phyloP scores from a whole-genome alignment of 1,139 yeast species.

The Petasospora fabianii region DNA sequence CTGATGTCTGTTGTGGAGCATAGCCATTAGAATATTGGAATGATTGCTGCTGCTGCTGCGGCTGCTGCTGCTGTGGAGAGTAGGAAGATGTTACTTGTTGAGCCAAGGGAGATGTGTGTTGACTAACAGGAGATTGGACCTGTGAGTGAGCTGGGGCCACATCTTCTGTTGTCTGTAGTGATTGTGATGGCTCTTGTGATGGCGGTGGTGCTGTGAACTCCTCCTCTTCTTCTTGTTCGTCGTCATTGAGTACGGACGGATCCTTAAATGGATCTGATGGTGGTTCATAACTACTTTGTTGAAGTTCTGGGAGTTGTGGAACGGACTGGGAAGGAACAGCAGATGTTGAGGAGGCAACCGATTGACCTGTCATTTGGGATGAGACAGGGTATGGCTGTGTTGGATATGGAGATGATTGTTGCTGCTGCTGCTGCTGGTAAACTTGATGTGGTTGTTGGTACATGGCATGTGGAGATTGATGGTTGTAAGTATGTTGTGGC shows the following conservation, averaged over 20 bases:
- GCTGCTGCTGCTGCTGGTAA: neutral
- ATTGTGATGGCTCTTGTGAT: conserved; percentile 3
- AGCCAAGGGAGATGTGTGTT: conserved; percentile 1
- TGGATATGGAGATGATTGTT: conserved; percentile 9
- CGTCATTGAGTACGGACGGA: conserved; percentile 3
- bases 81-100: neutral
- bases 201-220: conserved; percentile 18
- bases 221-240: conserved; percentile 9
- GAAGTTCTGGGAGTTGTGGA: conserved; percentile 5
- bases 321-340: neutral
- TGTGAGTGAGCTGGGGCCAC: neutral
- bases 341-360: neutral
- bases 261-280: conserved; percentile 14
- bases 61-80: conserved; percentile 3
- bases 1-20: conserved; percentile 6
- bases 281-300: conserved; percentile 5
- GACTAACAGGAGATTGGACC: conserved; percentile 1
- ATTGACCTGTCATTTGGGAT: conserved; percentile 5
- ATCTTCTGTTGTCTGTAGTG: conserved; percentile 3
- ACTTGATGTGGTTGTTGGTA: neutral
- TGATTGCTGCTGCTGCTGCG: conserved; percentile 1
- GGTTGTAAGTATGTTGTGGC: conserved; percentile 1
- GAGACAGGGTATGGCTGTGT: conserved; percentile 8
- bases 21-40: conserved; percentile 4
- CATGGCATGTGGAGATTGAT: conserved; percentile 1